Evolutionary conservation across 257 asterid genomes (phyloP).

Genomic region (Penstemon davidsonii): DNA sequence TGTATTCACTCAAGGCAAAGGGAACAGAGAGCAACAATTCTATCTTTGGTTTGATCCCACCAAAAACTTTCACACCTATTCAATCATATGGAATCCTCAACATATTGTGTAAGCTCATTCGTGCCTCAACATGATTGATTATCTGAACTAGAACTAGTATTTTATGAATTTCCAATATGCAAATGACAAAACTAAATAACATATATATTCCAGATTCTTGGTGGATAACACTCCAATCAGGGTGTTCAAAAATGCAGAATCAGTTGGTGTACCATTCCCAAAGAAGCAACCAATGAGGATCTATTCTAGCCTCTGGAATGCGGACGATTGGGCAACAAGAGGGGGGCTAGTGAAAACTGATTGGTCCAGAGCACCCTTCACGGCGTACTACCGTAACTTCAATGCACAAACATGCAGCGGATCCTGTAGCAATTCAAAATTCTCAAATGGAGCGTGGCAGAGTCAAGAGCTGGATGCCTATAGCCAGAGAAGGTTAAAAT

Average conservation of each 20-base stretch:
- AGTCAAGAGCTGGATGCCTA: constrained; percentile 66
- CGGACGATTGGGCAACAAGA: constrained; percentile 91
- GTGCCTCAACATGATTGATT: too few species aligned
- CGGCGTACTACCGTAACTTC: constrained; percentile 74
- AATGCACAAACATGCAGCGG: constrained; percentile 44
- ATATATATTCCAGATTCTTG: constrained; percentile 52
- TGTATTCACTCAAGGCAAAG: constrained; percentile 68
- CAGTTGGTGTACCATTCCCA: constrained; percentile 69
- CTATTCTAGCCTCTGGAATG: constrained; percentile 89
- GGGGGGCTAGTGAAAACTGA: constrained; percentile 78
- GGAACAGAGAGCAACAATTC: constrained; percentile 80
- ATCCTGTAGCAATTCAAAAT: constrained; percentile 34
- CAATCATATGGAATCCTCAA: constrained; percentile 64
- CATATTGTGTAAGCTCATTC: constrained; percentile 68
- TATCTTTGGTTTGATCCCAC: constrained; percentile 90
- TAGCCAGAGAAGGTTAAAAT: constrained; percentile 70
- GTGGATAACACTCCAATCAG: constrained; percentile 88
- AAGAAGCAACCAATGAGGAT: constrained; percentile 79
- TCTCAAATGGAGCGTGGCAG: constrained; percentile 50
- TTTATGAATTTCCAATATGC: background rate
- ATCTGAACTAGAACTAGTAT: background rate
- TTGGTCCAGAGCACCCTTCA: constrained; percentile 84
- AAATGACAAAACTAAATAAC: background rate
- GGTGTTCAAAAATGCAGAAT: constrained; percentile 66
- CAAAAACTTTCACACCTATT: constrained; percentile 73